A percentile compares a stretch with the other conserved stretches of the same genome.
Conservation (phyloP, 257 asterid species). For the Nicotiana tabacum region DNA sequence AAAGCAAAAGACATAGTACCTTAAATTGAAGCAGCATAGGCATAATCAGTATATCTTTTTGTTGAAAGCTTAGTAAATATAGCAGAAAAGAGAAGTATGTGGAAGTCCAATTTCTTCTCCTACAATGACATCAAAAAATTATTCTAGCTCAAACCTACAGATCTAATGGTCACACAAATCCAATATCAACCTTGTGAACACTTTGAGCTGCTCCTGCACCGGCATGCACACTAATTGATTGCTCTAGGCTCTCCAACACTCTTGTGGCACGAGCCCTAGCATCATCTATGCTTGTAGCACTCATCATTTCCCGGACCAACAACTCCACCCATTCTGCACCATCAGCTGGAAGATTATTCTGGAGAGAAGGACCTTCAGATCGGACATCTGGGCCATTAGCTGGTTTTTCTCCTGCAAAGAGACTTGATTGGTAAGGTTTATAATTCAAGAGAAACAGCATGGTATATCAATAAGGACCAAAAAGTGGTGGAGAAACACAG, state of each 20-base stretch:
- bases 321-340: conserved; percentile 86
- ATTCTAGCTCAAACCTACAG: background rate
- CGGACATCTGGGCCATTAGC: background rate
- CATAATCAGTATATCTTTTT: background rate
- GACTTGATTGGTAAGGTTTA: background rate
- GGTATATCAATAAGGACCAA: background rate
- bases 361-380: conserved; percentile 35
- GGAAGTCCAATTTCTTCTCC: background rate
- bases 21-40: background rate
- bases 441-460: background rate
- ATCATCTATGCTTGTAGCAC: conserved; percentile 68
- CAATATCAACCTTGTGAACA: conserved; percentile 49
- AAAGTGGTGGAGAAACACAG: background rate
- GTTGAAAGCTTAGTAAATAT: background rate
- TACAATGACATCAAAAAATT: background rate
- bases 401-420: background rate
- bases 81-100: background rate
- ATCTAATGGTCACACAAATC: background rate
- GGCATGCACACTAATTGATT: conserved; percentile 42
- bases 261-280: conserved; percentile 61
- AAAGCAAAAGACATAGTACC: background rate
- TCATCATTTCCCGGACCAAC: conserved; percentile 63
- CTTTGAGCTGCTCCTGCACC: conserved; percentile 45
- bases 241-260: conserved; percentile 66
- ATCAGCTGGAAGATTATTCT: conserved; percentile 41